Conservation (phyloP, 805 yeast genomes). For the Clavispora phyllophila region DNA sequence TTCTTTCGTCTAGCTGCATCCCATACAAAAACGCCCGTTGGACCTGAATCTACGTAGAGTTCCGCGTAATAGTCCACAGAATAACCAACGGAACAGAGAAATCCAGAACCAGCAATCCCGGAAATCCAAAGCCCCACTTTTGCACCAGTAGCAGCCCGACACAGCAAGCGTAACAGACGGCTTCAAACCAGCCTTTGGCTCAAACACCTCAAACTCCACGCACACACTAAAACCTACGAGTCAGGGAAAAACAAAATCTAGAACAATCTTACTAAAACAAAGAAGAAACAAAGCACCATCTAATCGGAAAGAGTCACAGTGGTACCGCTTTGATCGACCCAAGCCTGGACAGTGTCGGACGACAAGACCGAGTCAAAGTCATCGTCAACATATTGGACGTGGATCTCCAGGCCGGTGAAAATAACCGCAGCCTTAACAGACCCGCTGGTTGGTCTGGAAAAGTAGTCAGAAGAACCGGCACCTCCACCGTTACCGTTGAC, state of each 20-base stretch:
- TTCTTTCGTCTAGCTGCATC: too few species aligned
- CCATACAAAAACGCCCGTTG: too few species aligned
- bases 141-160: too few species aligned
- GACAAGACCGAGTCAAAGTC: conserved; percentile 43
- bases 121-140: too few species aligned
- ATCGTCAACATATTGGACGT: conserved; percentile 58
- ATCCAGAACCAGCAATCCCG: too few species aligned
- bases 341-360: conserved; percentile 47
- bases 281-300: conserved; percentile 2
- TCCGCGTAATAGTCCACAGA: too few species aligned
- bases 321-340: conserved; percentile 55
- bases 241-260: background rate
- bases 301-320: conserved; percentile 27
- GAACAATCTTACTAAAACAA: conserved; percentile 4
- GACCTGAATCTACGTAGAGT: too few species aligned
- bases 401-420: conserved; percentile 54
- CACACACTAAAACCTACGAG: too few species aligned
- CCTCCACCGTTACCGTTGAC: conserved; percentile 57
- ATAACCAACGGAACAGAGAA: too few species aligned
- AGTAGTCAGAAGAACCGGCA: conserved; percentile 85
- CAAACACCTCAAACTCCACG: too few species aligned
- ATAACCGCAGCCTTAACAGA: conserved; percentile 88
- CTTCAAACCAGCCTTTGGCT: too few species aligned
- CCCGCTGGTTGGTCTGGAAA: conserved; percentile 72
- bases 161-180: too few species aligned